Percentiles rank a stretch among this genome's conserved stretches.
These are phyloP conservation scores for Suillus brevipes DNA, from an alignment of 768 basidiomycete species.

Conservation along the genomic window DNA sequence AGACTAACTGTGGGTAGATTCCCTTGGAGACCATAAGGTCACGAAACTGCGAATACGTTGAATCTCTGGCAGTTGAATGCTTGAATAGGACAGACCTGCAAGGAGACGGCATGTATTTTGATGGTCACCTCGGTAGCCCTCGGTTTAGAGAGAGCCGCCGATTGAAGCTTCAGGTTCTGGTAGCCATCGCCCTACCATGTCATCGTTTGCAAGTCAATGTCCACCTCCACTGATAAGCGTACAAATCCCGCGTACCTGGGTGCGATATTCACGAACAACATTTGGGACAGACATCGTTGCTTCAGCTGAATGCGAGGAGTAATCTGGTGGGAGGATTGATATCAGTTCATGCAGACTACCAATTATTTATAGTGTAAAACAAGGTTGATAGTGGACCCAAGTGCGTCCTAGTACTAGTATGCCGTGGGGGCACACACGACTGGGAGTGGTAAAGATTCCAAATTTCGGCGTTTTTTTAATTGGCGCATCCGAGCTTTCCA, in stretches of 20 bases:
- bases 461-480: no score
- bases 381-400: background rate
- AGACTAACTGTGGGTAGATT: slow-evolving; percentile 37
- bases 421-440: background rate
- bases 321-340: background rate
- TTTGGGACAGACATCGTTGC: slow-evolving; percentile 16
- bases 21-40: slow-evolving; percentile 46
- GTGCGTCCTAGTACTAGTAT: background rate
- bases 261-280: slow-evolving; percentile 19
- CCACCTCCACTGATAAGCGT: background rate
- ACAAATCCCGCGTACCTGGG: slow-evolving; percentile 10
- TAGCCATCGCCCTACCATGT: slow-evolving; percentile 23
- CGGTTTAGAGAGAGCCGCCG: slow-evolving; percentile 31
- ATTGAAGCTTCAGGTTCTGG: slow-evolving; percentile 30
- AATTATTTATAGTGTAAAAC: background rate
- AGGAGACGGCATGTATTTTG: slow-evolving; percentile 55
- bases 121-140: slow-evolving; percentile 53
- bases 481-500: no score
- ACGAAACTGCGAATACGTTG: slow-evolving; percentile 40
- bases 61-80: background rate
- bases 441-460: background rate
- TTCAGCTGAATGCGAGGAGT: background rate
- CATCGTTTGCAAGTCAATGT: background rate
- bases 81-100: slow-evolving; percentile 37
- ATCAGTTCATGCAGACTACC: background rate